phyloP scores from a whole-genome alignment of 805 yeast species.

The Metahyphopichia silvanorum region DNA sequence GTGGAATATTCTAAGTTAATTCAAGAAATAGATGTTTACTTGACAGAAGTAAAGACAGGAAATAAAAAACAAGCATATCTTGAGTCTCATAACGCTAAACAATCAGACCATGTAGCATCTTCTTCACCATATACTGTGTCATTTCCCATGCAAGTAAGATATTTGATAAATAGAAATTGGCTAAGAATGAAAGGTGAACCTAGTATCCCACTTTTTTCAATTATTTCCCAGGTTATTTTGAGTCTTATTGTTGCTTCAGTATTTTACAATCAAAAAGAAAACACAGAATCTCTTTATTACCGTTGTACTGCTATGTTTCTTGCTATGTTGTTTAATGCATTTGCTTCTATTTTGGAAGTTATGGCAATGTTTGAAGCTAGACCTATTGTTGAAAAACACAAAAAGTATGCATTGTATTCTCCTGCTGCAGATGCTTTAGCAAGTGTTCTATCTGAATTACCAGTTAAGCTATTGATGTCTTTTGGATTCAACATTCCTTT shows the following conservation, averaged over 20 bases:
- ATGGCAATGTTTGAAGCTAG: conserved; percentile 53
- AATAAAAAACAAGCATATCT: conserved; percentile 13
- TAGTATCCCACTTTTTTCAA: conserved; percentile 39
- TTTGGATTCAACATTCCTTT: conserved; percentile 47
- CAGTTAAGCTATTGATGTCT: conserved; percentile 44
- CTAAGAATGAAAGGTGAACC: conserved; percentile 51
- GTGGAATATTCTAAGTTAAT: conserved; percentile 15
- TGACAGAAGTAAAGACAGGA: conserved; percentile 8
- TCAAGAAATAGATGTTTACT: conserved; percentile 14
- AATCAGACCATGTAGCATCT: conserved; percentile 10
- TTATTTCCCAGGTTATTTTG: conserved; percentile 48
- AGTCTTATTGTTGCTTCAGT: conserved; percentile 56
- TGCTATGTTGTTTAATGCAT: conserved; percentile 60
- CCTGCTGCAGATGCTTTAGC: conserved; percentile 67
- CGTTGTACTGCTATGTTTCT: conserved; percentile 68
- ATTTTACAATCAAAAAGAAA: conserved; percentile 47
- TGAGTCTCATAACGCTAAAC: conserved; percentile 17
- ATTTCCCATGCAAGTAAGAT: conserved; percentile 49
- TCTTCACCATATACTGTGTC: conserved; percentile 17
- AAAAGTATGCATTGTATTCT: conserved; percentile 52
- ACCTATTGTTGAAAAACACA: conserved; percentile 58
- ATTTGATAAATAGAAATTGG: conserved; percentile 43
- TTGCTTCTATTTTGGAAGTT: conserved; percentile 56
- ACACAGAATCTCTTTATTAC: conserved; percentile 47
- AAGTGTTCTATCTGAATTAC: conserved; percentile 55